These are phyloP conservation scores for Metschnikowia picachoensis DNA, from an alignment of 805 yeast species.

Conservation along the genomic window DNA sequence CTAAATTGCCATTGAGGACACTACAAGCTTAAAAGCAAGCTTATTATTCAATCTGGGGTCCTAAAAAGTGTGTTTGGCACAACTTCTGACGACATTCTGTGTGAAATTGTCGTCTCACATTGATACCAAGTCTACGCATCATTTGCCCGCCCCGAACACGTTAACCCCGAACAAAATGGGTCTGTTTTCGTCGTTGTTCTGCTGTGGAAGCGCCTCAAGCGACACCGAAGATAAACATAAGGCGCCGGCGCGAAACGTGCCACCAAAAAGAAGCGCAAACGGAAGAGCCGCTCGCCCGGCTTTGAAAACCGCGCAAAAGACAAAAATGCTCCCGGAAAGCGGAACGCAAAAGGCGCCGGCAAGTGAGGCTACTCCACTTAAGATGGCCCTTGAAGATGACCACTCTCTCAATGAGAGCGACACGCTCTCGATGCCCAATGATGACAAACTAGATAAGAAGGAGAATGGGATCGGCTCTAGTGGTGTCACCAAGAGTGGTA, in stretches of 20 bases:
- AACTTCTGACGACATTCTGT: neutral
- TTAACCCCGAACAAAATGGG: conserved; percentile 21
- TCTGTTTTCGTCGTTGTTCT: conserved; percentile 31
- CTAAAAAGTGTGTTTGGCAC: neutral
- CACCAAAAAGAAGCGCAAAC: neutral
- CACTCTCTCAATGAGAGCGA: conserved; percentile 39
- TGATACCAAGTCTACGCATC: no score
- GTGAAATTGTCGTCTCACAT: neutral
- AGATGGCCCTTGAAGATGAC: conserved; percentile 34
- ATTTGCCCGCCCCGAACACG: no score
- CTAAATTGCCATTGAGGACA: no score
- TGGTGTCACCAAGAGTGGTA: neutral
- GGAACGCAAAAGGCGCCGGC: no score
- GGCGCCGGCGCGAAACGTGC: neutral
- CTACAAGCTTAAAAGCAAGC: no score
- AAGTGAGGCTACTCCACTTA: neutral
- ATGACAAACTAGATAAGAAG: conserved; percentile 18
- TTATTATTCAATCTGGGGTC: no score
- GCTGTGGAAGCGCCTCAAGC: conserved; percentile 37
- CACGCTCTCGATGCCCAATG: conserved; percentile 38
- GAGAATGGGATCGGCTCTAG: neutral
- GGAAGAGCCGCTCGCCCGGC: neutral
- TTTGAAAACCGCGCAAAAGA: no score
- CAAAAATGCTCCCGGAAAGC: no score
- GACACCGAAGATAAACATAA: conserved; percentile 30